phyloP scores from a whole-genome alignment of 2,329 filamentous ascomycete species.

The Penicillium sp. region DNA sequence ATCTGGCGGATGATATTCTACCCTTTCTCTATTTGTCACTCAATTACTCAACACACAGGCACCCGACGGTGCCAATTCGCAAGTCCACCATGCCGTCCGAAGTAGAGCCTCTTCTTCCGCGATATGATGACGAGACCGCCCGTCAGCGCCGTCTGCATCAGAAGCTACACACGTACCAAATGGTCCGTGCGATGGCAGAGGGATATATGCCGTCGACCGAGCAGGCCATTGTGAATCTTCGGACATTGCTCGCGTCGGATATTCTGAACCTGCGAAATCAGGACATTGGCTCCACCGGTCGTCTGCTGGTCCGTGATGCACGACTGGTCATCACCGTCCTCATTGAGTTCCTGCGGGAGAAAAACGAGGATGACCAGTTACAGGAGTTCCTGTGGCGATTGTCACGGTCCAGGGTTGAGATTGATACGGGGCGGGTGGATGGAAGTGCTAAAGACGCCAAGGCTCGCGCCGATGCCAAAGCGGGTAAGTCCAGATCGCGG shows the following conservation, averaged over 20 bases:
- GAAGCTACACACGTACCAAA: conserved; percentile 91
- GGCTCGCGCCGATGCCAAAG: conserved; percentile 63
- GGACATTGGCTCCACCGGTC: conserved; percentile 71
- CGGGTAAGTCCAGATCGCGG: conserved; percentile 44
- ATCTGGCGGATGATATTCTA: not conserved
- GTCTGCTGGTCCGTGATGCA: conserved; percentile 63
- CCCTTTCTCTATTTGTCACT: not conserved
- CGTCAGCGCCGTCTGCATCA: conserved; percentile 73
- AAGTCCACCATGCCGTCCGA: conserved; percentile 46
- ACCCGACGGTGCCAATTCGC: not conserved
- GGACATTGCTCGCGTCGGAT: conserved; percentile 70
- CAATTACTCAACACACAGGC: not conserved
- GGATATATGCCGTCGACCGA: conserved; percentile 92
- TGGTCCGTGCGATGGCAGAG: conserved; percentile 71
- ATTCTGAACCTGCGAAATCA: conserved; percentile 68
- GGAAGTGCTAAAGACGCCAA: conserved; percentile 57
- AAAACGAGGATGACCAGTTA: conserved; percentile 77
- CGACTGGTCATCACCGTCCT: conserved; percentile 72
- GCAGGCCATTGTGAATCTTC: conserved; percentile 71
- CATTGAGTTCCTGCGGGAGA: conserved; percentile 73
- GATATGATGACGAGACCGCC: conserved; percentile 66
- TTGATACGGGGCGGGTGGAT: conserved; percentile 61
- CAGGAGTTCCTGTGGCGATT: conserved; percentile 90
- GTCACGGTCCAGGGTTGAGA: conserved; percentile 62
- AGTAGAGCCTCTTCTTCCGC: conserved; percentile 72